phyloP scores from a whole-genome alignment of 805 yeast genomes.

The Pichia kluyveri region DNA sequence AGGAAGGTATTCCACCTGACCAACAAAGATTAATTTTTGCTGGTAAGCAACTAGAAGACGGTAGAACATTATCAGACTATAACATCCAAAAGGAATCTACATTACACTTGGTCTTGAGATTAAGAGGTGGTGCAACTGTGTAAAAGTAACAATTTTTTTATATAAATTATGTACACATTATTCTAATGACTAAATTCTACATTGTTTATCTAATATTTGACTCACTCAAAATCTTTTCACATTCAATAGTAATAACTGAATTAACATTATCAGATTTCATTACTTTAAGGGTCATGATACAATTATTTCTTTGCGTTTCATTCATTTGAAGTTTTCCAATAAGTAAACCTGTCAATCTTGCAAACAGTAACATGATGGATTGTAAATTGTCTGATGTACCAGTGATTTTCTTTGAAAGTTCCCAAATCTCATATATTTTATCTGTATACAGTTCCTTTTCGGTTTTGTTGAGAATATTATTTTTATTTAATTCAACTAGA shows the following conservation, averaged over 20 bases:
- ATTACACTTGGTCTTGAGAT: slow-evolving; percentile 89
- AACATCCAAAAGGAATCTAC: slow-evolving; percentile 98
- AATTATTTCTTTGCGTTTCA: slow-evolving; percentile 36
- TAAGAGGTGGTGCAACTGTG: slow-evolving; percentile 72
- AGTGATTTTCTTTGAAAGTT: slow-evolving; percentile 11
- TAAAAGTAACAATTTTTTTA: too few species aligned
- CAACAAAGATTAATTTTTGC: slow-evolving; percentile 96
- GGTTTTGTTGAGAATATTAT: background rate
- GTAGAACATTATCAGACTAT: slow-evolving; percentile 95
- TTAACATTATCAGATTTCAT: slow-evolving; percentile 32
- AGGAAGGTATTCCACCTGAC: slow-evolving; percentile 97
- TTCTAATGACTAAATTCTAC: slow-evolving; percentile 17
- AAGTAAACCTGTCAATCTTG: slow-evolving; percentile 17
- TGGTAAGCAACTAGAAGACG: slow-evolving; percentile 95
- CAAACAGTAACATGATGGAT: slow-evolving; percentile 46
- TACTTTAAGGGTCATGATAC: slow-evolving; percentile 27
- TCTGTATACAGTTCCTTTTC: background rate
- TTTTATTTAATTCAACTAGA: slow-evolving; percentile 4
- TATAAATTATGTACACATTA: too few species aligned
- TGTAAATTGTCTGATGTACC: slow-evolving; percentile 30
- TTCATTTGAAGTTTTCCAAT: background rate
- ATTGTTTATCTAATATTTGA: slow-evolving; percentile 22
- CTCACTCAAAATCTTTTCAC: slow-evolving; percentile 13
- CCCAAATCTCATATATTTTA: slow-evolving; percentile 1
- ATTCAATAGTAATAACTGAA: slow-evolving; percentile 37